These are phyloP conservation scores for Colletotrichum sp. DNA, from an alignment of 2,329 filamentous ascomycete species.

Conservation along the genomic window DNA sequence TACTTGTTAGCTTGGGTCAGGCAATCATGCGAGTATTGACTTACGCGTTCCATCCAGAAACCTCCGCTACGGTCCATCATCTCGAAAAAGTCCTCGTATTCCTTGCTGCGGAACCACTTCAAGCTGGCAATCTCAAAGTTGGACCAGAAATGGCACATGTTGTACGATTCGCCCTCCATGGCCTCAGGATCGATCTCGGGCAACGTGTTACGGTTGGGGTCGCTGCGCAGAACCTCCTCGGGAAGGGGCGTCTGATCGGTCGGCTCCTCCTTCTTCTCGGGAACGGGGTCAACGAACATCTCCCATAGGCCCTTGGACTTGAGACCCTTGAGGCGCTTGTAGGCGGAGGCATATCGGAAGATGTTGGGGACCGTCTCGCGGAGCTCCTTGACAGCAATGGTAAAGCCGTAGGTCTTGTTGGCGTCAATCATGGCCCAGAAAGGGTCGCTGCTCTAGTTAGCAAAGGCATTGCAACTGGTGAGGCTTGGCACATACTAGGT, in stretches of 20 bases:
- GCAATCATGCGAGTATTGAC: slow-evolving; percentile 22
- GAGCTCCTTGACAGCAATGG: slow-evolving; percentile 97
- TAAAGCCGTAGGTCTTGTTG: slow-evolving; percentile 99
- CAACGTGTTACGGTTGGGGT: slow-evolving; percentile 73
- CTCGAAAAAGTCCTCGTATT: slow-evolving; percentile 97
- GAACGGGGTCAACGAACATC: slow-evolving; percentile 88
- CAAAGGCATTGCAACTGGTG: neutral
- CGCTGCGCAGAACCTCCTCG: slow-evolving; percentile 80
- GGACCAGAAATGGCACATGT: slow-evolving; percentile 99
- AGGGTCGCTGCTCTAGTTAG: slow-evolving; percentile 71
- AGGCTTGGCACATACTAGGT: slow-evolving; percentile 72
- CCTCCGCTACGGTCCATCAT: slow-evolving; percentile 99
- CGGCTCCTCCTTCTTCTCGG: slow-evolving; percentile 64
- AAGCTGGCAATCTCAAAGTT: slow-evolving; percentile 98
- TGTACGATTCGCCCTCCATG: slow-evolving; percentile 98
- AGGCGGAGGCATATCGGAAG: slow-evolving; percentile 97
- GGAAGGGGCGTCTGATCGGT: slow-evolving; percentile 72
- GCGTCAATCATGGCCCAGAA: slow-evolving; percentile 92
- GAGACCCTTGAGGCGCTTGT: slow-evolving; percentile 90
- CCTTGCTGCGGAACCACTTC: slow-evolving; percentile 95
- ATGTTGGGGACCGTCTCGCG: slow-evolving; percentile 98
- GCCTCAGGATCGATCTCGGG: slow-evolving; percentile 86
- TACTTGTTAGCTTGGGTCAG: slow-evolving; percentile 37
- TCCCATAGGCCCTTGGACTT: slow-evolving; percentile 95
- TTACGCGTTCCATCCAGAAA: slow-evolving; percentile 98